Conservation (phyloP, 2,329 filamentous ascomycete species). For the Furcasterigmium furcatum region DNA sequence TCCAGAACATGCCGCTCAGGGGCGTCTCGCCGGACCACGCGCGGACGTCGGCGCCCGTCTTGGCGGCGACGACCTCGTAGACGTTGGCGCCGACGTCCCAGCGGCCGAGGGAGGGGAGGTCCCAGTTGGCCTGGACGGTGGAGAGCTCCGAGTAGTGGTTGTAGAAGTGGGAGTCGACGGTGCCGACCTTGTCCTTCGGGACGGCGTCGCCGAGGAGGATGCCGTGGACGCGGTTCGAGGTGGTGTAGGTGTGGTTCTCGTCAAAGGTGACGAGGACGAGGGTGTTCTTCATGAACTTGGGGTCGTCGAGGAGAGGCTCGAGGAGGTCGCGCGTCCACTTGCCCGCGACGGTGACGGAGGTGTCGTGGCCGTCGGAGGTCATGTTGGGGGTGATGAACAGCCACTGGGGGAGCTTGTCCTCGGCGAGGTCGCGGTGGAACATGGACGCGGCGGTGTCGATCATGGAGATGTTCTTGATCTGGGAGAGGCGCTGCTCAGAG, state of each 20-base stretch:
- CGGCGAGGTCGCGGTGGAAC: conserved; percentile 65
- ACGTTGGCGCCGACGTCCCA: conserved; percentile 73
- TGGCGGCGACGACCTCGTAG: conserved; percentile 56
- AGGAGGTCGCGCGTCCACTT: conserved; percentile 67
- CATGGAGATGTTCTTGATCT: conserved; percentile 67
- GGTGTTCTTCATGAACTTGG: conserved; percentile 72
- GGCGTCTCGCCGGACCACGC: conserved; percentile 26
- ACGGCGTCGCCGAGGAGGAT: conserved; percentile 75
- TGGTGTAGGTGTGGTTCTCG: conserved; percentile 68
- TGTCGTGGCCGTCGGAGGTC: conserved; percentile 75
- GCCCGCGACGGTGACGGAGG: conserved; percentile 65
- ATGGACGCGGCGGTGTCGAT: conserved; percentile 37
- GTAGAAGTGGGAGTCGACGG: conserved; percentile 67
- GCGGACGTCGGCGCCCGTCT: conserved; percentile 53
- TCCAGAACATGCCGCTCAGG: conserved; percentile 44
- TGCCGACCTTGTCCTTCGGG: conserved; percentile 60
- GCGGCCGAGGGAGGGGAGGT: conserved; percentile 64
- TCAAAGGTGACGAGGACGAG: conserved; percentile 77
- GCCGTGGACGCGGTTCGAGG: conserved; percentile 65
- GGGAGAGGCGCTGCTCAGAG: conserved; percentile 55
- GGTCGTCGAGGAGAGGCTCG: conserved; percentile 64
- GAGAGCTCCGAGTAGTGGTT: conserved; percentile 69
- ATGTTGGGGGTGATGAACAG: conserved; percentile 72
- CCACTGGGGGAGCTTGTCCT: conserved; percentile 66
- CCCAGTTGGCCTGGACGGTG: conserved; percentile 69